Percentiles rank a stretch among this genome's conserved stretches.
phyloP scores from a whole-genome alignment of 2,329 filamentous ascomycete genomes.

The Penicillium sclerotigenum region DNA sequence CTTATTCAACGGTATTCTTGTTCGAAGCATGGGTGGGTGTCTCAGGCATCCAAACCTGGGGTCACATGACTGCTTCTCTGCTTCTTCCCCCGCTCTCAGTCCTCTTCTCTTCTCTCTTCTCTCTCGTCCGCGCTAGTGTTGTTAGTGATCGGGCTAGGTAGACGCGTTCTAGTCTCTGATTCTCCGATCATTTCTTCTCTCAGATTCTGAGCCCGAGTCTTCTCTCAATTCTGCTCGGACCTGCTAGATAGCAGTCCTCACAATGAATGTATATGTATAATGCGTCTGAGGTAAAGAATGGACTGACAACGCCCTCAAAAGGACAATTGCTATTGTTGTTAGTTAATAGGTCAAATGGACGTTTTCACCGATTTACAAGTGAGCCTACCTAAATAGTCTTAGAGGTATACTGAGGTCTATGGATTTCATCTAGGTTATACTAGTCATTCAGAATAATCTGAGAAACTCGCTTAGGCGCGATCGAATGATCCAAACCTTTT shows the following conservation, averaged over 20 bases:
- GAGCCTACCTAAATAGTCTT: too few relatives aligned
- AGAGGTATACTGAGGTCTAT: too few relatives aligned
- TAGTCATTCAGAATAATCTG: too few relatives aligned
- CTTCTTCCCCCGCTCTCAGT: neutral
- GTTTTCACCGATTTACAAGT: neutral
- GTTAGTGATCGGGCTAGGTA: neutral
- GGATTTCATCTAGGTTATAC: too few relatives aligned
- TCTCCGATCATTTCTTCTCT: neutral
- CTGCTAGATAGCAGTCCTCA: neutral
- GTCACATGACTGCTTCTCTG: neutral
- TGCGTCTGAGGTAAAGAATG: neutral
- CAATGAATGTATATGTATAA: neutral
- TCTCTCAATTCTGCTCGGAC: neutral
- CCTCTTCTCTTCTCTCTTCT: neutral
- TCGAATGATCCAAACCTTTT: too few relatives aligned
- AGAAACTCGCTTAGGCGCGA: too few relatives aligned
- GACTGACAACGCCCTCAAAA: neutral
- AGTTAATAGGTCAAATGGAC: neutral
- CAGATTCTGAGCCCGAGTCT: neutral
- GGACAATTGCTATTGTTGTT: neutral
- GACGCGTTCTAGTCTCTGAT: neutral
- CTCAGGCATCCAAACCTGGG: neutral
- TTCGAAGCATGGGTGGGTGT: neutral
- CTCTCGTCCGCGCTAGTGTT: neutral
- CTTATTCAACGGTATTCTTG: neutral